Percentiles rank a stretch among this genome's conserved stretches.
Evolutionary conservation across 2,329 filamentous ascomycete species (phyloP).

Genomic region (Knufia petricola): DNA sequence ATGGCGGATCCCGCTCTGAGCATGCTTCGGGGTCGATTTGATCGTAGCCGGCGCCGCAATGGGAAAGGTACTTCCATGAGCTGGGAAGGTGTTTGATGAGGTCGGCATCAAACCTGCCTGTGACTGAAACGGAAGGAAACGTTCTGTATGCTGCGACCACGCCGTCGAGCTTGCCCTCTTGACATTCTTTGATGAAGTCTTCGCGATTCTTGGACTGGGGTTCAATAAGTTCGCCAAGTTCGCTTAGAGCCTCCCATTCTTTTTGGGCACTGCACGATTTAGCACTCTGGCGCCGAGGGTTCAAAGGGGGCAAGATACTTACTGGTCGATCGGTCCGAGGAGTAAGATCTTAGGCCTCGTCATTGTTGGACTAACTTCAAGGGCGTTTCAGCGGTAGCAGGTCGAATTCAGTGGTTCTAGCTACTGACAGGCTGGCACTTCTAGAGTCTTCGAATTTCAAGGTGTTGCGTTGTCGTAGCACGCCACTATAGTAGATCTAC

Average conservation of each 20-base stretch:
- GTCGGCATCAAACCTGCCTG: constrained; percentile 61
- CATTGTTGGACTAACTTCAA: not conserved
- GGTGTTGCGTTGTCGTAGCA: no score
- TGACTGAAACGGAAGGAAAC: constrained; percentile 54
- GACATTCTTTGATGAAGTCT: constrained; percentile 61
- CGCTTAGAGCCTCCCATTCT: constrained; percentile 52
- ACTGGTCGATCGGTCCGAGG: constrained; percentile 56
- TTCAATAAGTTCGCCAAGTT: constrained; percentile 55
- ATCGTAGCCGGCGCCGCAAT: constrained; percentile 63
- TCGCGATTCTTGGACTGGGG: constrained; percentile 52
- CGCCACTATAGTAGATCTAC: no score
- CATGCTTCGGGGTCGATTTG: constrained; percentile 67
- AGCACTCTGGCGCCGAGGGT: constrained; percentile 9
- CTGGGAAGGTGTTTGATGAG: constrained; percentile 46
- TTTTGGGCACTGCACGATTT: constrained; percentile 44
- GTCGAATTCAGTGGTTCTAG: no score
- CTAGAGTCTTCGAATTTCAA: no score
- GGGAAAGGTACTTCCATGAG: constrained; percentile 30
- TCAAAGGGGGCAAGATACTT: constrained; percentile 26
- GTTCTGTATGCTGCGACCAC: constrained; percentile 61
- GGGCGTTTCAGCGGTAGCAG: not conserved
- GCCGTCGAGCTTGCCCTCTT: constrained; percentile 55
- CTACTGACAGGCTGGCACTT: no score
- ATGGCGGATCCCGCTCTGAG: constrained; percentile 44
- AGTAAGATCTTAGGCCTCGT: constrained; percentile 51